These are phyloP conservation scores for Macrotyloma uniflorum DNA, from an alignment of 306 rosid species.

Conservation along the genomic window DNA sequence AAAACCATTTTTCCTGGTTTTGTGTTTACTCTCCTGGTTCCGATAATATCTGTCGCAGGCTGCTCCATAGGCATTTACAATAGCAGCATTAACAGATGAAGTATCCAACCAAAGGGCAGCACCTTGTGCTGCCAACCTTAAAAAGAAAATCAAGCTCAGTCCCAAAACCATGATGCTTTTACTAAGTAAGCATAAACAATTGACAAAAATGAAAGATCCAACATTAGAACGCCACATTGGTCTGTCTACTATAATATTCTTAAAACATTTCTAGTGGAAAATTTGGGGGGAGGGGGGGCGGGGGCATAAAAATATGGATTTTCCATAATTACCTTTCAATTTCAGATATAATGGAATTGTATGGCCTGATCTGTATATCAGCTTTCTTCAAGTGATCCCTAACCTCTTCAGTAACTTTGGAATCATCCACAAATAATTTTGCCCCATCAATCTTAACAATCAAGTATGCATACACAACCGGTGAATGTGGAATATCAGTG, in stretches of 20 bases:
- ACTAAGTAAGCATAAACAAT: not conserved
- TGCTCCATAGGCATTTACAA: slow-evolving; percentile 71
- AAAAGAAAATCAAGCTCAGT: slow-evolving; percentile 38
- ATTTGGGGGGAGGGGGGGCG: slow-evolving; percentile 28
- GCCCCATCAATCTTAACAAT: slow-evolving; percentile 83
- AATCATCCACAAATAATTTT: slow-evolving; percentile 71
- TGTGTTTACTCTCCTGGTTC: slow-evolving; percentile 51
- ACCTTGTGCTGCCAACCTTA: slow-evolving; percentile 78
- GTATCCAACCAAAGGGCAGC: slow-evolving; percentile 83
- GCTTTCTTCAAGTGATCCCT: slow-evolving; percentile 80
- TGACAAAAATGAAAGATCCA: slow-evolving; percentile 23
- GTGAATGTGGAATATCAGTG: slow-evolving; percentile 92
- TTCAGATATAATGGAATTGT: slow-evolving; percentile 79
- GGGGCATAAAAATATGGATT: not conserved
- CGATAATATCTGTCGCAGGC: slow-evolving; percentile 64
- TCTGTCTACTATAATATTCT: slow-evolving; percentile 11
- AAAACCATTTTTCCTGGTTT: slow-evolving; percentile 43
- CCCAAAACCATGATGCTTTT: slow-evolving; percentile 15
- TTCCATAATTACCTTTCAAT: slow-evolving; percentile 63
- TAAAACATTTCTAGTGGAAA: slow-evolving; percentile 8
- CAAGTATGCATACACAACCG: slow-evolving; percentile 93
- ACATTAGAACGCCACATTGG: not conserved
- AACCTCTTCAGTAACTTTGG: slow-evolving; percentile 79
- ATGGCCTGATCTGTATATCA: slow-evolving; percentile 72
- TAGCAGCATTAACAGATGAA: slow-evolving; percentile 88